Base-by-base conservation (phyloP, 768 basidiomycete species). In the Suillus sp. region DNA sequence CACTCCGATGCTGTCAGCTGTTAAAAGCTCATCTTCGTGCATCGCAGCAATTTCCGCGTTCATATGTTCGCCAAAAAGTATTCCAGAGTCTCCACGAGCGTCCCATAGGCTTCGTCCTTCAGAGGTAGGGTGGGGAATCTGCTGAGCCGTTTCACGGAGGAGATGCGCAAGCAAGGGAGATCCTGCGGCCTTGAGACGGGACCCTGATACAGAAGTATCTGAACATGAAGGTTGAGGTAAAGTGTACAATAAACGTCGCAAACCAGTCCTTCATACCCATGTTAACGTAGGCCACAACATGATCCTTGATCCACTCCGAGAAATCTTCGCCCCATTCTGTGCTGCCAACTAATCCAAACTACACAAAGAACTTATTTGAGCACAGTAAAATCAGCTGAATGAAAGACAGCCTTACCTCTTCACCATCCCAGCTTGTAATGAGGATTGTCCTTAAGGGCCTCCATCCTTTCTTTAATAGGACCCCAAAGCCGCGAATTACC, bases 141-240 rank as follows among this genome's bases (percentile, higher is more conserved):
- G 84, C 50, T 86, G 76, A 0, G 95, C 93, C 4, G 86, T 84
- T 47, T 81, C 68, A 45, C 83, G 84, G 55, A 97, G 77, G 42
- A 97, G 79, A 68, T 91, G 86, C 0, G 93, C 87, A 2, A 99
- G 84, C 2, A 92, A 93, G 9, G 95, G 95, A 0, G 93, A 95
- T 30, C 83, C 91, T 37, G 70, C 55, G n/a, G 82, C 78, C 13
- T 68, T 66, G 73, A 84, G 85, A 22, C 78, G 77, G n/a, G 83
- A 82, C 4, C 83, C 85, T 2, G 79, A 72, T 13, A 81, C 86
- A 18, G 87, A 80, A 8, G 75, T 74, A 64, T 86, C 85, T 78
- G 60, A 8, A 27, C 43, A 22, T 32, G 14, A 37, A 35, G 22
- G 58, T 18, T 45, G 50, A 48, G 1, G n/a, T 32, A 10, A 30